Percentiles rank a stretch among this genome's conserved stretches.
phyloP scores from a whole-genome alignment of 2,329 filamentous ascomycete genomes.

The Mycocentrospora acerina region DNA sequence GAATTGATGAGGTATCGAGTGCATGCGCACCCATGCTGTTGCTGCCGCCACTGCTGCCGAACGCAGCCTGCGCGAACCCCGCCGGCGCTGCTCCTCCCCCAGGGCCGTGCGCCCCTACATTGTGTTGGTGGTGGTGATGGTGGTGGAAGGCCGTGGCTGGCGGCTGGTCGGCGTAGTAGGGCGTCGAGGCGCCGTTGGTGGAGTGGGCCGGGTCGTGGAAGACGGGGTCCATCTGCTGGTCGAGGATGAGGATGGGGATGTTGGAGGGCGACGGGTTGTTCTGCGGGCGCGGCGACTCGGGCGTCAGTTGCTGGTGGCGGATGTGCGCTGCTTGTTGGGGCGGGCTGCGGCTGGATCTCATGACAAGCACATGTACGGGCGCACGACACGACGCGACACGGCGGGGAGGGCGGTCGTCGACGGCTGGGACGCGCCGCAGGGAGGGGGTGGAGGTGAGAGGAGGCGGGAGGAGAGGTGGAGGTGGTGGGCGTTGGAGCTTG shows the following conservation, averaged over 20 bases:
- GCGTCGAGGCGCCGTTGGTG: conserved; percentile 42
- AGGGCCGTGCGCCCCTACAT: conserved; percentile 25
- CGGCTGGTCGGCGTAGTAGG: conserved; percentile 36
- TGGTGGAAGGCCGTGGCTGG: conserved; percentile 2
- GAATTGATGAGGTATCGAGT: conserved; percentile 43
- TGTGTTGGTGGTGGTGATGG: conserved; percentile 19
- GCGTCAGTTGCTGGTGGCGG: conserved; percentile 66
- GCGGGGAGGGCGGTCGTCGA: conserved; percentile 11
- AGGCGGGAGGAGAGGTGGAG: background rate
- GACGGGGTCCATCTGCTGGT: conserved; percentile 70
- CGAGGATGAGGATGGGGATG: conserved; percentile 62
- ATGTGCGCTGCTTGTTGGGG: conserved; percentile 60
- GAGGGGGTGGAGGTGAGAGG: conserved; percentile 1
- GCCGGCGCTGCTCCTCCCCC: conserved; percentile 22
- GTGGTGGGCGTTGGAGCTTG: background rate
- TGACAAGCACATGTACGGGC: conserved; percentile 46
- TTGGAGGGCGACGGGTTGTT: conserved; percentile 68
- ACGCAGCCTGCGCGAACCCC: conserved; percentile 26
- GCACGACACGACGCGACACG: conserved; percentile 12
- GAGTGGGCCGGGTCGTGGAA: conserved; percentile 68
- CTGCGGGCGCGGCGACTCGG: conserved; percentile 70
- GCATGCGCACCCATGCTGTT: conserved; percentile 28
- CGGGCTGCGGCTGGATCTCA: conserved; percentile 57
- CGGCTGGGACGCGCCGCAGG: conserved; percentile 21
- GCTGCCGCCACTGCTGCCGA: conserved; percentile 24